Conservation (phyloP, 164 flowering plant species). For the Brasenia schreberi region DNA sequence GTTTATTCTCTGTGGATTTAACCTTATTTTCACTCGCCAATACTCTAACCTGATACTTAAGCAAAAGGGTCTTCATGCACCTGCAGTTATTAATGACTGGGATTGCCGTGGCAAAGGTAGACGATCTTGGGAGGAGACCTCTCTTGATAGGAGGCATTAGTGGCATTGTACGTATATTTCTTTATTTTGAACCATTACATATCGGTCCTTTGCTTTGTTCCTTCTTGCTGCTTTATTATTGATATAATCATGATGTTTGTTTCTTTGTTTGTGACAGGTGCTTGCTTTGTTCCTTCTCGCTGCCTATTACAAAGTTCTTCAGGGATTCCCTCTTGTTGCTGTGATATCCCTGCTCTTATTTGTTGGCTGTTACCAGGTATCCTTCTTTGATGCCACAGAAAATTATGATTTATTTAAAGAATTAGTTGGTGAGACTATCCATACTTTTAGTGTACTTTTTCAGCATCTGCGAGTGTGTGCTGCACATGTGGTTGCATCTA, state of each 20-base stretch:
- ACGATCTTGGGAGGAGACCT: constrained; percentile 85
- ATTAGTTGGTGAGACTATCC: too few species aligned
- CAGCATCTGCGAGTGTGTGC: too few species aligned
- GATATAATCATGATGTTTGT: not conserved
- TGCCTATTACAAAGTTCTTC: constrained; percentile 82
- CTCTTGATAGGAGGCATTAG: constrained; percentile 79
- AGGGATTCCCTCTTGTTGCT: constrained; percentile 63
- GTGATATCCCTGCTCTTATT: constrained; percentile 78
- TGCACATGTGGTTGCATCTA: too few species aligned
- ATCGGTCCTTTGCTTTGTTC: not conserved
- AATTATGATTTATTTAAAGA: too few species aligned
- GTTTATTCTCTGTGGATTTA: too few species aligned
- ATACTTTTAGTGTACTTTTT: too few species aligned
- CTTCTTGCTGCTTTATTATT: not conserved
- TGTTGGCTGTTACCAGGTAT: constrained; percentile 88
- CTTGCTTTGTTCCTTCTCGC: constrained; percentile 64
- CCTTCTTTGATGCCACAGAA: not conserved
- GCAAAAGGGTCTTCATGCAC: constrained; percentile 4
- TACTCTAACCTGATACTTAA: too few species aligned
- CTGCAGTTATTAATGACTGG: constrained; percentile 85
- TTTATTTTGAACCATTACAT: not conserved
- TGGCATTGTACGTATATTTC: constrained; percentile 54
- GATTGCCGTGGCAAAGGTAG: constrained; percentile 80
- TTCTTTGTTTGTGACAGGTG: constrained; percentile 29
- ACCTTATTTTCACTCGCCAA: too few species aligned